phyloP scores from a whole-genome alignment of 768 basidiomycete genomes.

The Boletellus emodensis region DNA sequence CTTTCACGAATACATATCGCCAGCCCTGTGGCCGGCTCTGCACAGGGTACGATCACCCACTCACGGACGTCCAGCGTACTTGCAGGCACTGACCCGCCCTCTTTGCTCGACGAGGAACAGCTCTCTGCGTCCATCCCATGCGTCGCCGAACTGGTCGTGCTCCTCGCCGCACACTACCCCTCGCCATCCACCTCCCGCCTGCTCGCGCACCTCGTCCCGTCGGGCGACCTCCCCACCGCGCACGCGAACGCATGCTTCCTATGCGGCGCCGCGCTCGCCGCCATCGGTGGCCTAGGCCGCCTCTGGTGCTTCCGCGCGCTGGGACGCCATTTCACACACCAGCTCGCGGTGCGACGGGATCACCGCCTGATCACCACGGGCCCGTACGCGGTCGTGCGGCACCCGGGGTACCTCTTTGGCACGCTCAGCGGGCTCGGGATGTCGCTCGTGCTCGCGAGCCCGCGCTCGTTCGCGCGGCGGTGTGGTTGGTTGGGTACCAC shows the following conservation, averaged over 20 bases:
- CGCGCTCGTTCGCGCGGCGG: slow-evolving; percentile 23
- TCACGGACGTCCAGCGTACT: no score
- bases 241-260: slow-evolving; percentile 27
- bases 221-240: slow-evolving; percentile 17
- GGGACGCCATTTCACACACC: slow-evolving; percentile 34
- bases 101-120: slow-evolving; percentile 1
- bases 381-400: slow-evolving; percentile 35
- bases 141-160: slow-evolving; percentile 23
- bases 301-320: slow-evolving; percentile 33
- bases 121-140: slow-evolving; percentile 28
- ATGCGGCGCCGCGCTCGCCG: slow-evolving; percentile 24
- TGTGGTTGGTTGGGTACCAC: slow-evolving; percentile 29
- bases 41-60: slow-evolving; percentile 19
- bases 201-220: slow-evolving; percentile 17
- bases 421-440: slow-evolving; percentile 26
- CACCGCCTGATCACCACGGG: slow-evolving; percentile 33
- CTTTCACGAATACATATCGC: slow-evolving; percentile 24
- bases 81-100: slow-evolving; percentile 1
- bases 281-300: slow-evolving; percentile 33
- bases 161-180: slow-evolving; percentile 16
- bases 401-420: slow-evolving; percentile 32
- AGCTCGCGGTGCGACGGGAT: slow-evolving; percentile 28
- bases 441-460: slow-evolving; percentile 30
- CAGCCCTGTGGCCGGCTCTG: slow-evolving; percentile 16
- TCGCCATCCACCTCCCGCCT: slow-evolving; percentile 18